These are phyloP conservation scores for Circinella umbellata DNA, from an alignment of 371 early-diverging fungal genomes.

Conservation along the genomic window DNA sequence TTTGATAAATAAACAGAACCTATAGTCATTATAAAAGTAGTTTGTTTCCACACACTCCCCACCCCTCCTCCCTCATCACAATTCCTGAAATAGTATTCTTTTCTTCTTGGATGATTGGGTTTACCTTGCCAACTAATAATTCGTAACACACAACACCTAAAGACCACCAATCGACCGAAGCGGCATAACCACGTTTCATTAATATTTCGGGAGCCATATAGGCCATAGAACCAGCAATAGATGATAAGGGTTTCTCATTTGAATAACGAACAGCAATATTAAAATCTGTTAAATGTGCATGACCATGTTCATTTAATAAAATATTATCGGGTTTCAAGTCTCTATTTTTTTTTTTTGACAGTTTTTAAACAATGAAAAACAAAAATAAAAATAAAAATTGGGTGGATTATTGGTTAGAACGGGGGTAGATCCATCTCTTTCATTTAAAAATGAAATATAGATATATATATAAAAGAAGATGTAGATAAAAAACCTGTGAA, in stretches of 20 bases:
- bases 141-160: constrained; percentile 87
- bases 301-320: constrained; percentile 80
- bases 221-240: constrained; percentile 77
- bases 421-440: too few relatives aligned
- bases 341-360: constrained; percentile 41
- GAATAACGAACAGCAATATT: constrained; percentile 78
- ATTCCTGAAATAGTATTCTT: not conserved
- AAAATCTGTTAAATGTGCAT: constrained; percentile 88
- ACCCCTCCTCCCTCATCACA: too few relatives aligned
- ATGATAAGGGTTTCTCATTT: constrained; percentile 57
- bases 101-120: too few relatives aligned
- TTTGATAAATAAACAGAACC: not conserved
- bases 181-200: constrained; percentile 66
- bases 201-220: constrained; percentile 84
- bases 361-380: too few relatives aligned
- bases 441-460: too few relatives aligned
- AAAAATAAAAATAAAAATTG: not conserved
- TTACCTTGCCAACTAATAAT: constrained; percentile 74
- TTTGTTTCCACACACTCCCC: too few relatives aligned
- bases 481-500: constrained; percentile 52
- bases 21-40: too few relatives aligned
- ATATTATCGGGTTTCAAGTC: constrained; percentile 94
- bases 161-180: constrained; percentile 88
- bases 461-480: not conserved
- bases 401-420: not conserved